Evolutionary conservation across 495 filamentous ascomycete genomes (phyloP).

Genomic region (Penicillium malachiteum): DNA sequence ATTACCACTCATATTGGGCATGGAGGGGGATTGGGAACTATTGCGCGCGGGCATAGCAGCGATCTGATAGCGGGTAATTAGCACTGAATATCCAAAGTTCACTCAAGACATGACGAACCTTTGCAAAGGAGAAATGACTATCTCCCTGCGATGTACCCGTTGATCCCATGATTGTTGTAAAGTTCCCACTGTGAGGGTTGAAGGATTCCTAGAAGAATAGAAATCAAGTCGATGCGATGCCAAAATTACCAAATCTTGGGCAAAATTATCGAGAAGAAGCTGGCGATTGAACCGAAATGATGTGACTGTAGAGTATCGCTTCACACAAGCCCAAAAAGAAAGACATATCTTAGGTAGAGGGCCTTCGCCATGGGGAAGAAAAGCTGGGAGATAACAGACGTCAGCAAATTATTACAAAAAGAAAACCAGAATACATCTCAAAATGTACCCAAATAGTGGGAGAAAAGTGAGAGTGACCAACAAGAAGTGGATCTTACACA

Average conservation of each 20-base stretch:
- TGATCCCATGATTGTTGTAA: slow-evolving; percentile 36
- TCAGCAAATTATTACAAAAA: no score
- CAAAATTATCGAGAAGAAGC: slow-evolving; percentile 24
- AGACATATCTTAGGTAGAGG: slow-evolving; percentile 51
- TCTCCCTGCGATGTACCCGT: slow-evolving; percentile 29
- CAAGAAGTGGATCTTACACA: slow-evolving; percentile 20
- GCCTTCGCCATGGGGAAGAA: slow-evolving; percentile 50
- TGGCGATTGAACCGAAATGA: slow-evolving; percentile 35
- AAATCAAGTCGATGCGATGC: slow-evolving; percentile 23
- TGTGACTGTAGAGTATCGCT: slow-evolving; percentile 44
- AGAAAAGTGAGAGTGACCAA: neutral
- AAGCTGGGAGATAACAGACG: slow-evolving; percentile 22
- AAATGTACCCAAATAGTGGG: no score
- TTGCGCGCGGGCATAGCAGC: slow-evolving; percentile 42
- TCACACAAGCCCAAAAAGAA: slow-evolving; percentile 51
- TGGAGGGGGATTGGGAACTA: slow-evolving; percentile 26
- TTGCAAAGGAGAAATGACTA: slow-evolving; percentile 46
- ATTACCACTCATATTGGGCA: slow-evolving; percentile 23
- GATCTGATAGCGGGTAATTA: slow-evolving; percentile 29
- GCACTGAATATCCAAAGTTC: neutral
- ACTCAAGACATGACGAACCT: slow-evolving; percentile 26
- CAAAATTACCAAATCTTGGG: slow-evolving; percentile 23
- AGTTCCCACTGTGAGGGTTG: slow-evolving; percentile 16
- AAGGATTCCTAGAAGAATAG: slow-evolving; percentile 13
- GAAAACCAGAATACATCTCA: no score